Evolutionary conservation across 306 rosid genomes (phyloP), one percentile per base, ranked within the genome.

Genomic region (Castanospermum australe): DNA sequence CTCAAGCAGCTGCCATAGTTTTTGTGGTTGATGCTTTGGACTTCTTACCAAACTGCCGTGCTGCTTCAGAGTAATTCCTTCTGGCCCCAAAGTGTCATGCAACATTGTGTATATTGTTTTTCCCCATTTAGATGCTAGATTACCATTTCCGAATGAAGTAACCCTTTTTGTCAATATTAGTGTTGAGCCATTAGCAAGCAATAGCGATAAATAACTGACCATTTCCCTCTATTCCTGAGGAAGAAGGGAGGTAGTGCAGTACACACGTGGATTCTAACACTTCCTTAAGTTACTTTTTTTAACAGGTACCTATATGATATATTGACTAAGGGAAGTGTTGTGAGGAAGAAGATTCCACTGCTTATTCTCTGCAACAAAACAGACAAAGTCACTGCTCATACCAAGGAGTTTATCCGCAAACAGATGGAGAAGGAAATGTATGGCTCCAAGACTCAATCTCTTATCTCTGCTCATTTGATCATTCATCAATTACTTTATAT

Each of bases 381-480:
- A 11, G 95, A 92, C 87, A 90, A 92, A 82, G 92, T 90, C 67
- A 88, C 97, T 44, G 95, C 97, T 7, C 97, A 92, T 84, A 86
- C 92, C 66, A 92, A 92, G 90, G 97, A 90, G 67, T 90, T 92
- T 68, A 90, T 92, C 77, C 68, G 83, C 60, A 88, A 81, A 73
- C 97, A 92, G 86, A 67, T 92, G 81, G 95, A 86, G 83, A 92
- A 92, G 85, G 95, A 92, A 82, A 77, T 92, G 95, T 90, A 92
- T 80, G 86, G 45, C 72, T 84, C 72, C 32, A 9, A 39, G 9
- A 75, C 61, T 69, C 42, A 20, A 21, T 76, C 62, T 54, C 44
- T 17, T 32, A 15, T 63, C 14, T 25, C 2, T 14, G 4, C 8
- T 8, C 63, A 4, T 63, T 39, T 82, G 21, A 5, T 52, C 33